phyloP scores from a whole-genome alignment of 2,329 filamentous ascomycete genomes.

The Neonectria hederae region DNA sequence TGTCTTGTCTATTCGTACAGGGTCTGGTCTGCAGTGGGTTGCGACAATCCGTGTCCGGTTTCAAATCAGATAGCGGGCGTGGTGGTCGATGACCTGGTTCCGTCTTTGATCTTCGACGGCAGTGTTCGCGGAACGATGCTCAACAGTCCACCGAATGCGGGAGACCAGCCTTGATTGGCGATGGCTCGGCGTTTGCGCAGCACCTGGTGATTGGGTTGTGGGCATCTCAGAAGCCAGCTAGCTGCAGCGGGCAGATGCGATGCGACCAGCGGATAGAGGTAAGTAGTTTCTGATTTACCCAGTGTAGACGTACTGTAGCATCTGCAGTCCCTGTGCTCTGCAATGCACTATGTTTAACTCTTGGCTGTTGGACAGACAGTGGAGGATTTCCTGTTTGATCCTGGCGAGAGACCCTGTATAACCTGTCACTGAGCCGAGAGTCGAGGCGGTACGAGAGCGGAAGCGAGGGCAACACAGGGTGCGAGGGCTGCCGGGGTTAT shows the following conservation, averaged over 20 bases:
- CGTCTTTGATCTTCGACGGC: not conserved
- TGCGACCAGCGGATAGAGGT: constrained; percentile 17
- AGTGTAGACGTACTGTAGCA: not conserved
- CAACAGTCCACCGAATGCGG: constrained; percentile 2
- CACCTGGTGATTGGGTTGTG: constrained; percentile 24
- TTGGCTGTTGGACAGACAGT: not conserved
- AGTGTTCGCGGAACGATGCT: constrained; percentile 13
- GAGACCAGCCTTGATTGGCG: constrained; percentile 22
- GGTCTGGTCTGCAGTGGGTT: not conserved
- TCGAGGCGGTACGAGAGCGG: not conserved
- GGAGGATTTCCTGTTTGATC: not conserved
- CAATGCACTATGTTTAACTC: not conserved
- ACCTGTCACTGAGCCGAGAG: not conserved
- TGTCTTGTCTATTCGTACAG: not conserved
- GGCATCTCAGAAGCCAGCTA: constrained; percentile 13
- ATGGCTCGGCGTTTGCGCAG: constrained; percentile 13
- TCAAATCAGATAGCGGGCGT: not conserved
- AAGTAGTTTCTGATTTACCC: not conserved
- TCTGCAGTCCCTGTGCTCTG: not conserved
- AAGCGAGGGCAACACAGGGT: not conserved
- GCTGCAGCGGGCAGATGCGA: constrained; percentile 20
- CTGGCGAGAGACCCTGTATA: not conserved
- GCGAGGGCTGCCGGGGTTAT: not conserved
- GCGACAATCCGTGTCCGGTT: not conserved
- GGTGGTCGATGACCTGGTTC: constrained; percentile 9